phyloP scores from a whole-genome alignment of 306 rosid genomes.

The Sophora flavescens region DNA sequence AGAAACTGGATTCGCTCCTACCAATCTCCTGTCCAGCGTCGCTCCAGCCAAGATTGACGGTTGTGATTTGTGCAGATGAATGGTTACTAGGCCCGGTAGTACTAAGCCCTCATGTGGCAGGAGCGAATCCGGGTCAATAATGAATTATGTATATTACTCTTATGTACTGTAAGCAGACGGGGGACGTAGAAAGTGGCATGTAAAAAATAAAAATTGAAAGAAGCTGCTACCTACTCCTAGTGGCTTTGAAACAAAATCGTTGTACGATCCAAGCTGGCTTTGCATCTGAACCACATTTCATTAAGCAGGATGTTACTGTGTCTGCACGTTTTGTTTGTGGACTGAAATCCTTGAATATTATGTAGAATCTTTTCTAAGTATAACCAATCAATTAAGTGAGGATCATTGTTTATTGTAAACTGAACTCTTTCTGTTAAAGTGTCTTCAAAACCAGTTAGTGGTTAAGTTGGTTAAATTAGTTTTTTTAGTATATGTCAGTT shows the following conservation, averaged over 20 bases:
- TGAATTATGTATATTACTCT: background rate
- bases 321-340: conserved; percentile 55
- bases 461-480: too few species aligned
- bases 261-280: conserved; percentile 36
- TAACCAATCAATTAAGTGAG: conserved; percentile 24
- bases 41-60: too few species aligned
- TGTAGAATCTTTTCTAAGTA: conserved; percentile 42
- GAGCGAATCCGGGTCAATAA: too few species aligned
- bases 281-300: conserved; percentile 44
- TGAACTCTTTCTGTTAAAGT: too few species aligned
- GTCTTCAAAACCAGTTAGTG: too few species aligned
- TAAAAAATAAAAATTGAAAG: conserved; percentile 17
- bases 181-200: conserved; percentile 7
- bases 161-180: background rate
- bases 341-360: conserved; percentile 32
- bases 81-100: too few species aligned
- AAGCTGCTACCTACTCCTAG: background rate
- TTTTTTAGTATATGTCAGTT: too few species aligned
- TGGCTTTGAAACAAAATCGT: conserved; percentile 8
- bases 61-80: too few species aligned
- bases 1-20: too few species aligned
- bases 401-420: background rate
- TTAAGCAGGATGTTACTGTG: conserved; percentile 37
- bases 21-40: too few species aligned
- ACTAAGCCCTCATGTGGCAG: too few species aligned